phyloP scores from a whole-genome alignment of 1,139 yeast genomes.

The Taphrina communis region DNA sequence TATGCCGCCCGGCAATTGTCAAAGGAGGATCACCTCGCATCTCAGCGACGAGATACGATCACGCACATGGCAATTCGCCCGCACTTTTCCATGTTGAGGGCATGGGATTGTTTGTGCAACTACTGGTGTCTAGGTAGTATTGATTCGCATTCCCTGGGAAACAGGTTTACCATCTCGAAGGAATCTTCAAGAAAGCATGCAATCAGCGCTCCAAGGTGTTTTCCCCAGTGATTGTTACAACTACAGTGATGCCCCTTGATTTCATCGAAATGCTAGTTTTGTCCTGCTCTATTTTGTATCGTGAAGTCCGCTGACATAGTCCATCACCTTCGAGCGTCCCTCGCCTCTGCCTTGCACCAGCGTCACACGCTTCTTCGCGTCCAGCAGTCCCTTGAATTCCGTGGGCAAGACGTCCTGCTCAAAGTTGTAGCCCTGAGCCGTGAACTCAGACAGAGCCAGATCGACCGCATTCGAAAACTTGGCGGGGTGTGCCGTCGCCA shows the following conservation, averaged over 20 bases:
- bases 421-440: constrained; percentile 70
- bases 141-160: too few relatives aligned
- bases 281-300: not conserved
- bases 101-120: too few relatives aligned
- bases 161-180: too few relatives aligned
- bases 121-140: too few relatives aligned
- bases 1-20: too few relatives aligned
- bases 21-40: too few relatives aligned
- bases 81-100: too few relatives aligned
- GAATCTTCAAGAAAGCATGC: too few relatives aligned
- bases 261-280: not conserved
- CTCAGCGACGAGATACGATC: too few relatives aligned
- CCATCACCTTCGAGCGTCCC: constrained; percentile 37
- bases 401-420: constrained; percentile 87
- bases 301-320: constrained; percentile 29
- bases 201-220: too few relatives aligned
- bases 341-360: constrained; percentile 62
- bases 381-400: constrained; percentile 74
- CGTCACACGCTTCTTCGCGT: constrained; percentile 75
- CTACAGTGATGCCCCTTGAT: not conserved
- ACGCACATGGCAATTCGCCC: too few relatives aligned
- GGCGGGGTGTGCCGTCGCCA: constrained; percentile 98
- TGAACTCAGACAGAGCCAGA: constrained; percentile 67
- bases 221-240: too few relatives aligned
- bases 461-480: constrained; percentile 96